phyloP scores from a whole-genome alignment of 78 protist genomes.

The Isochrysis galbana region DNA sequence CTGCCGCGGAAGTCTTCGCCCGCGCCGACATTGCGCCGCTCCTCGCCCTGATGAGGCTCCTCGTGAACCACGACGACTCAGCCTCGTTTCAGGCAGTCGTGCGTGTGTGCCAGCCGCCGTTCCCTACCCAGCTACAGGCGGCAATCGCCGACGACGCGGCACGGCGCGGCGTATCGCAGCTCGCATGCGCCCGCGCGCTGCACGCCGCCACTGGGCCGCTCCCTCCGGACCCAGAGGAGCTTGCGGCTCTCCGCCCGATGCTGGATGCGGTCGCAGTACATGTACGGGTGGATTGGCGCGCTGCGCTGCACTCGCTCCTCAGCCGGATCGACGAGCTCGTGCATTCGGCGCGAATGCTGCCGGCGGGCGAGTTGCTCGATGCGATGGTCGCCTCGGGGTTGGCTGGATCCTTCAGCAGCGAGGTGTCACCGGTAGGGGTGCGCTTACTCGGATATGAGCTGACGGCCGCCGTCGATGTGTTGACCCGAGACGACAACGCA shows the following conservation, averaged over 20 bases:
- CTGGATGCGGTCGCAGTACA: not conserved
- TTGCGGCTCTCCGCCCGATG: not conserved
- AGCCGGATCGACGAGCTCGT: not conserved
- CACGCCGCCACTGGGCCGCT: not conserved
- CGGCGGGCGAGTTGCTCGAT: not conserved
- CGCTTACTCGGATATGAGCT: not conserved
- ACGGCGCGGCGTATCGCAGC: not conserved
- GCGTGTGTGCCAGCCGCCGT: not conserved
- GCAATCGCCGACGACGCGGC: not conserved
- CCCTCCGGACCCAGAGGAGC: not conserved
- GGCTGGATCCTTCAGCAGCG: no score
- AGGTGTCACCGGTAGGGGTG: not conserved
- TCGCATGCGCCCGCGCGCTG: not conserved
- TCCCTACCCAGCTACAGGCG: not conserved
- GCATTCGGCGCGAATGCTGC: not conserved
- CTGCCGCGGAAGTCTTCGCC: not conserved
- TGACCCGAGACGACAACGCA: not conserved
- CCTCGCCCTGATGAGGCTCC: not conserved
- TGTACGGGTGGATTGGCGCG: not conserved
- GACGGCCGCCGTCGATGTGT: not conserved
- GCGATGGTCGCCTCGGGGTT: not conserved
- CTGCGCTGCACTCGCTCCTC: not conserved
- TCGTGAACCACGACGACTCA: not conserved
- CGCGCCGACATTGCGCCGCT: not conserved
- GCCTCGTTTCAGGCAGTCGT: not conserved